Percentiles rank a stretch among this genome's conserved stretches.
Conservation (phyloP, 306 rosid genomes). For the Prunus mume region DNA sequence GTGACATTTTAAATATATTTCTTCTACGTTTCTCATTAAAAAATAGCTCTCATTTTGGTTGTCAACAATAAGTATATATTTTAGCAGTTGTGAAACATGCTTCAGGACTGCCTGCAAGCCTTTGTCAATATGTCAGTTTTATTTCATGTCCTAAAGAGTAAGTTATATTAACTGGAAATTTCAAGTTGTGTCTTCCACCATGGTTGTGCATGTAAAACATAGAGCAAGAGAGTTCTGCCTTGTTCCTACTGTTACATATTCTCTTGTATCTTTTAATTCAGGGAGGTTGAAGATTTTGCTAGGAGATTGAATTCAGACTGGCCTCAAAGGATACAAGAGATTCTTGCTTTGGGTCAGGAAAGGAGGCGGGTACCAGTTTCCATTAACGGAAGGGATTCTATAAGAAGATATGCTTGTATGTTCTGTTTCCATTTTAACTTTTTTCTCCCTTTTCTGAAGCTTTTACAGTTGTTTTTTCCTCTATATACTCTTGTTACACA, state of each 20-base stretch:
- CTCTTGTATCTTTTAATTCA: slow-evolving; percentile 10
- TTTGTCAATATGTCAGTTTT: neutral
- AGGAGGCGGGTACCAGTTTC: slow-evolving; percentile 54
- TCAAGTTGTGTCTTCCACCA: neutral
- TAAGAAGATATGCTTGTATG: slow-evolving; percentile 51
- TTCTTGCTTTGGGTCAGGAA: slow-evolving; percentile 69
- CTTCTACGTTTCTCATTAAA: neutral
- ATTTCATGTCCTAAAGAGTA: neutral
- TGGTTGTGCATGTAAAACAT: neutral
- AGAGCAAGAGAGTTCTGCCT: neutral
- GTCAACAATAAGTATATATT: neutral
- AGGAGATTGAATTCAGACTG: slow-evolving; percentile 79
- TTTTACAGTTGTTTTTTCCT: neutral
- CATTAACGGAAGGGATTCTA: slow-evolving; percentile 51
- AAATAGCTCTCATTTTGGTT: neutral
- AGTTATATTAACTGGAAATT: neutral
- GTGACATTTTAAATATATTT: neutral
- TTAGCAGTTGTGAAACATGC: neutral
- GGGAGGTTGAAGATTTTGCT: slow-evolving; percentile 92
- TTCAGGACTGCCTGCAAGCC: neutral
- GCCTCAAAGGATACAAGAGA: slow-evolving; percentile 84
- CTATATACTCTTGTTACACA: neutral
- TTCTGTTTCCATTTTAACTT: slow-evolving; percentile 6
- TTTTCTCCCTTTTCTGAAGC: neutral
- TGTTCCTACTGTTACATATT: neutral